These are phyloP conservation scores for Phialophora expanda DNA, from an alignment of 2,329 filamentous ascomycete species.

Conservation along the genomic window DNA sequence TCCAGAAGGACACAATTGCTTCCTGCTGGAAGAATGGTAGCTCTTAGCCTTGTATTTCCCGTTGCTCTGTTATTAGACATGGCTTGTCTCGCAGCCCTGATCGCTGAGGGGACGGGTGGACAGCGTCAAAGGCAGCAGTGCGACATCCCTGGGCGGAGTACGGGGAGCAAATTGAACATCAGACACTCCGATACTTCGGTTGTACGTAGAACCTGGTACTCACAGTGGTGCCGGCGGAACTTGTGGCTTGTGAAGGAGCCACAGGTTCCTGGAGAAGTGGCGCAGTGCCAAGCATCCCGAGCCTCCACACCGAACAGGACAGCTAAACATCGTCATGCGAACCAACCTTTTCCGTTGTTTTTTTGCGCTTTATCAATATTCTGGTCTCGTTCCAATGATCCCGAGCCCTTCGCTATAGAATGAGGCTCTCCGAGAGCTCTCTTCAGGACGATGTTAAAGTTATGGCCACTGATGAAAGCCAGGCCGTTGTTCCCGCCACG, in stretches of 20 bases:
- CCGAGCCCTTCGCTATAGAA: not conserved
- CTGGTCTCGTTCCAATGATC: not conserved
- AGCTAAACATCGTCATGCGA: not conserved
- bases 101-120: not conserved
- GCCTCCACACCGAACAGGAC: not conserved
- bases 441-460: slow-evolving; percentile 6
- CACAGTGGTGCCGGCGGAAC: not conserved
- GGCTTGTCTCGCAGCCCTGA: not conserved
- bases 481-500: not conserved
- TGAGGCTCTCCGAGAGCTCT: slow-evolving; percentile 1
- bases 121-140: not conserved
- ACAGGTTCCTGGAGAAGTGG: slow-evolving; percentile 2
- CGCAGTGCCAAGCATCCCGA: slow-evolving; percentile 7
- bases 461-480: slow-evolving; percentile 20
- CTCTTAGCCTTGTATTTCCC: not conserved
- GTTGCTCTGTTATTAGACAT: not conserved
- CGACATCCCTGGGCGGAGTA: not conserved
- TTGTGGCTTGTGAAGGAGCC: not conserved
- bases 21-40: not conserved
- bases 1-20: not conserved
- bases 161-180: not conserved
- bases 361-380: not conserved
- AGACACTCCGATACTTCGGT: not conserved
- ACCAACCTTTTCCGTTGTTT: not conserved
- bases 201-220: not conserved